Percentiles rank a stretch among this genome's conserved stretches.
phyloP scores from a whole-genome alignment of 1,139 yeast species.

The Taiozyma onychis region DNA sequence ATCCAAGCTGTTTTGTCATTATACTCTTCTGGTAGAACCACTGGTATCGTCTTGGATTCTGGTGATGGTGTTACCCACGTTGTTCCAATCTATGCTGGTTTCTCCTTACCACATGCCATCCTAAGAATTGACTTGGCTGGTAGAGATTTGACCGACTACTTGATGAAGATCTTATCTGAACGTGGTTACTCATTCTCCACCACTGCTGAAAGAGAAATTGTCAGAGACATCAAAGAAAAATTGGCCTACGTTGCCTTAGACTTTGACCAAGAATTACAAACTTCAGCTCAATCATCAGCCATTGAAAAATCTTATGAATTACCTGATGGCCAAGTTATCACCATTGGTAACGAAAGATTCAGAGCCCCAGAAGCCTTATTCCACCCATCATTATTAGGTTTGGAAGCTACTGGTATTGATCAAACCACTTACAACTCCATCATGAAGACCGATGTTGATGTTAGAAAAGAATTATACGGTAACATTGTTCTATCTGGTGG shows the following conservation, averaged over 20 bases:
- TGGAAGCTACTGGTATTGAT: constrained; percentile 99
- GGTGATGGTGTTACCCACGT: constrained; percentile 99
- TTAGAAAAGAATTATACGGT: constrained; percentile 97
- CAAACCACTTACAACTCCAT: constrained; percentile 99
- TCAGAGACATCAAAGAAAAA: constrained; percentile 98
- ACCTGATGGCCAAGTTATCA: constrained; percentile 99
- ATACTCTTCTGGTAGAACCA: constrained; percentile 99
- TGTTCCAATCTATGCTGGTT: constrained; percentile 99
- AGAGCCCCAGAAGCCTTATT: constrained; percentile 99
- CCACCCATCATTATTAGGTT: constrained; percentile 97
- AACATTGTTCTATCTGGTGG: constrained; percentile 99
- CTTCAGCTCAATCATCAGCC: constrained; percentile 97
- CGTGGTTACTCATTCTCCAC: constrained; percentile 99
- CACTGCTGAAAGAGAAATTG: constrained; percentile 99
- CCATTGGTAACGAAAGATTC: constrained; percentile 99
- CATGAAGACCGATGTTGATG: constrained; percentile 99
- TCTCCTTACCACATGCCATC: constrained; percentile 98
- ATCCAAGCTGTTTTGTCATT: constrained; percentile 97
- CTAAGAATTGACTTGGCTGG: constrained; percentile 99
- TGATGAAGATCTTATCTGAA: constrained; percentile 97
- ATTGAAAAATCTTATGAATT: constrained; percentile 98
- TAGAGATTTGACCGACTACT: constrained; percentile 98
- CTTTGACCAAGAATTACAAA: constrained; percentile 97
- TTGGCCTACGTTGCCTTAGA: constrained; percentile 96
- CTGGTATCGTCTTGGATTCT: constrained; percentile 98